These are phyloP conservation scores for Trichoderma arundinaceum DNA, from an alignment of 2,329 filamentous ascomycete species.

Conservation along the genomic window DNA sequence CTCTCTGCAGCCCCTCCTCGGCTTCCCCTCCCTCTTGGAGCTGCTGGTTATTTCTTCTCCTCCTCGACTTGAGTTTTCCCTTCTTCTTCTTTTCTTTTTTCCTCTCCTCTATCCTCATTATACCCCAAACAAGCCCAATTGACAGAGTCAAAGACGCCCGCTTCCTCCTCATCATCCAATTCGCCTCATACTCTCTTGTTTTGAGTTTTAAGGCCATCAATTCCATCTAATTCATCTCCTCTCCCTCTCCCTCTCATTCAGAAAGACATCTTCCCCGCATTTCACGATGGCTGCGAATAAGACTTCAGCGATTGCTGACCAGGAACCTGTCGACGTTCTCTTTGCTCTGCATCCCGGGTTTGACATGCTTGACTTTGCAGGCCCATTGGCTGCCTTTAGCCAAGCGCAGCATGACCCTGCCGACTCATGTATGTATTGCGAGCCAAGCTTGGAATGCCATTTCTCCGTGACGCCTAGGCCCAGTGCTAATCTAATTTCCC, in stretches of 20 bases:
- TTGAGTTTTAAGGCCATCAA: neutral
- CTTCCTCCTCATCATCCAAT: constrained; percentile 30
- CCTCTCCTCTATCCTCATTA: constrained; percentile 33
- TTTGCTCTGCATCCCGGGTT: constrained; percentile 66
- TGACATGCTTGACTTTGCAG: constrained; percentile 63
- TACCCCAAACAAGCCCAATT: constrained; percentile 33
- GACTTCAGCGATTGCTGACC: constrained; percentile 62
- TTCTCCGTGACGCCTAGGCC: neutral
- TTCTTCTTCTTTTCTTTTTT: constrained; percentile 34
- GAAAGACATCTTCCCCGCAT: constrained; percentile 33
- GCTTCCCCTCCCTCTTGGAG: constrained; percentile 35
- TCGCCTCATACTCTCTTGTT: neutral
- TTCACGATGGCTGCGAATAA: constrained; percentile 63
- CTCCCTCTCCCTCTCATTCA: constrained; percentile 35
- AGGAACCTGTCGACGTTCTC: constrained; percentile 64
- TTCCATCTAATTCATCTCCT: constrained; percentile 15
- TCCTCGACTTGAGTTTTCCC: constrained; percentile 31
- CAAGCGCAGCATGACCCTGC: constrained; percentile 59
- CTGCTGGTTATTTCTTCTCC: constrained; percentile 36
- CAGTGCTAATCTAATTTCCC: constrained; percentile 17
- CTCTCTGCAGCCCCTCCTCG: constrained; percentile 32
- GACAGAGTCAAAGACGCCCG: constrained; percentile 32
- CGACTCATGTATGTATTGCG: constrained; percentile 52
- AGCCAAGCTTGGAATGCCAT: constrained; percentile 13
- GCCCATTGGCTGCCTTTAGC: constrained; percentile 58